Conservation (phyloP, 1,139 yeast species). For the Geotrichum reessii region DNA sequence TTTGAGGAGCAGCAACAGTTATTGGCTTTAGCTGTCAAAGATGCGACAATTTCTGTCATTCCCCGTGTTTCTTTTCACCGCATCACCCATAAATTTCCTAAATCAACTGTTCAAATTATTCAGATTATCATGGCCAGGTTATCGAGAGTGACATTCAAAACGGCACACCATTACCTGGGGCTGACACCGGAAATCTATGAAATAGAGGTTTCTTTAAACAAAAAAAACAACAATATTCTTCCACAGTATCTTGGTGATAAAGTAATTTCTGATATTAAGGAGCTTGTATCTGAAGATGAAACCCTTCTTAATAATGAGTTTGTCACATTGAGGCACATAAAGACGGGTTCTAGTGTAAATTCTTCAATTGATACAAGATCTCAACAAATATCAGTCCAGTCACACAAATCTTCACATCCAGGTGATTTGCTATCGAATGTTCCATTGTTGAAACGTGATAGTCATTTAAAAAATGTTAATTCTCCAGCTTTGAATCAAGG, state of each 20-base stretch:
- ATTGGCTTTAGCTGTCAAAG: slow-evolving; percentile 54
- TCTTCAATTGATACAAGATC: slow-evolving; percentile 35
- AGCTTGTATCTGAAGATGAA: slow-evolving; percentile 22
- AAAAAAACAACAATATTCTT: slow-evolving; percentile 35
- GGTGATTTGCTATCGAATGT: slow-evolving; percentile 83
- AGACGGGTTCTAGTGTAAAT: neutral
- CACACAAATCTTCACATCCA: slow-evolving; percentile 57
- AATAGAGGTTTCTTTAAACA: slow-evolving; percentile 65
- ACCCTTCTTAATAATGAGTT: slow-evolving; percentile 2
- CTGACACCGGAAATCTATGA: slow-evolving; percentile 75
- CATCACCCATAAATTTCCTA: slow-evolving; percentile 70
- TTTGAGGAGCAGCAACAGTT: neutral
- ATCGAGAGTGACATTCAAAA: slow-evolving; percentile 84
- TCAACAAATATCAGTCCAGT: slow-evolving; percentile 59
- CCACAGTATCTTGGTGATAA: slow-evolving; percentile 40
- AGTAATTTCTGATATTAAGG: slow-evolving; percentile 44
- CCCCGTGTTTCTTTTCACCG: slow-evolving; percentile 78
- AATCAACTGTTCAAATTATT: slow-evolving; percentile 87
- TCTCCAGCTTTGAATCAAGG: neutral
- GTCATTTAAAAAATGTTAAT: neutral
- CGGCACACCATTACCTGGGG: slow-evolving; percentile 82
- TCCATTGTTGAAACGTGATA: slow-evolving; percentile 51
- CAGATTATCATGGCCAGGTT: slow-evolving; percentile 85
- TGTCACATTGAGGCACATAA: slow-evolving; percentile 6
- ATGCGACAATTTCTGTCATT: slow-evolving; percentile 85